Base-by-base conservation (phyloP, 352 stramenopile genomes). In the Globisporangium acanthophoron region DNA sequence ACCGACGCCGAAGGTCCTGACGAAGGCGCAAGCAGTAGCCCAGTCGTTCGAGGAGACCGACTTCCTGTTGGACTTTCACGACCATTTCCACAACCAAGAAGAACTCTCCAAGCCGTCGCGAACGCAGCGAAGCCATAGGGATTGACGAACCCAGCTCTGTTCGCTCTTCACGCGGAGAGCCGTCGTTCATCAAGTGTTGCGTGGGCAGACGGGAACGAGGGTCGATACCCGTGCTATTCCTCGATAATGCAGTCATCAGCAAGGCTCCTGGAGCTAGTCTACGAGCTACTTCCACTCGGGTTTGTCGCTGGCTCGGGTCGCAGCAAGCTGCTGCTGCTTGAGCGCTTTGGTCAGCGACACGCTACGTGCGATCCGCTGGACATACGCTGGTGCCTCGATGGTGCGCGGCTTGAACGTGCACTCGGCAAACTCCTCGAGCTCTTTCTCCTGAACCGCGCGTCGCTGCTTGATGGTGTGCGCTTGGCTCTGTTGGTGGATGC, bases 381-480 rank as follows among this genome's bases (percentile, higher is more conserved):
- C 80, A 55, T 92, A 94, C n/a, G 72, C 75, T 13, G 85, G 85
- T 1, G 82, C 83, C 48, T 93, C 75, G 50, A 92, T 95, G 45
- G 81, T 95, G 15, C 78, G 75, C 9, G 84, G 84, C 47, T 91
- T 89, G 66, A 93, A 95, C 0, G 85, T 92, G 64, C 85, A 93
- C 59, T 93, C 80, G 27, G 79, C 73, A 50, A 95, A 92, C 59
- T 95, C 79, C 21, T 86, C 74, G 49, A 90, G 71, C 61, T 93
- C 84, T 55, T 92, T 90, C 58, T 92, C 76, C 51, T 92, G 76
- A 18, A 90, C 61, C 5, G 81, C 80, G 56, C 81, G 78, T 20
- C 84, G 77, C 52, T 90, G 79, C 50, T 89, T 92, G 53, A 85
- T 76, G 27, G 66, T 84, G 56, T 86, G 75, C 3, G 77, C 79